Conservation (phyloP, 345 rosid species). For the Hypericum perforatum region DNA sequence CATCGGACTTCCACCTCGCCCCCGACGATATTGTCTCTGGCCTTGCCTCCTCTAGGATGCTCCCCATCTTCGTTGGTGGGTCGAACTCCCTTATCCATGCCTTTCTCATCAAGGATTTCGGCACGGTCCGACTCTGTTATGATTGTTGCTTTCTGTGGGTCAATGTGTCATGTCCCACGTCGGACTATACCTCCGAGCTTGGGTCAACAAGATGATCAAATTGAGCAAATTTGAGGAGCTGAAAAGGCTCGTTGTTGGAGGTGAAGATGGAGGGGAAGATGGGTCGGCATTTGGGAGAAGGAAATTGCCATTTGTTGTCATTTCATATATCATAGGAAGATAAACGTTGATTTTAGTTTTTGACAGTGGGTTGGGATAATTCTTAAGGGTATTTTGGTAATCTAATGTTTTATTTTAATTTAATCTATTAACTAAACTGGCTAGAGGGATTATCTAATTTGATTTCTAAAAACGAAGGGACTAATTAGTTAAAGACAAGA, state of each 20-base stretch:
- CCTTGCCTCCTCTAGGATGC: conserved; percentile 28
- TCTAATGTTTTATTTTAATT: no score
- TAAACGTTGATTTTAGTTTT: no score
- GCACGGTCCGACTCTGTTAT: conserved; percentile 50
- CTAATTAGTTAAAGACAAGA: no score
- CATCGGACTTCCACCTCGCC: conserved; percentile 37
- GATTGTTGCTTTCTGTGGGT: conserved; percentile 81
- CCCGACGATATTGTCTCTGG: conserved; percentile 33
- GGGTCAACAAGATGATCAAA: conserved; percentile 91
- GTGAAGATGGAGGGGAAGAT: conserved; percentile 16
- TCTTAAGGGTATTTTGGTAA: no score
- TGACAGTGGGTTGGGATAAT: no score
- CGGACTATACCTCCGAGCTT: conserved; percentile 43
- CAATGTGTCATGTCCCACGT: conserved; percentile 51
- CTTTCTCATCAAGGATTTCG: conserved; percentile 42
- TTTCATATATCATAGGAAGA: no score
- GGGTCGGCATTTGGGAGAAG: conserved; percentile 60
- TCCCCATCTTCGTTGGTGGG: conserved; percentile 80
- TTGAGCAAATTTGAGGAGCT: conserved; percentile 80
- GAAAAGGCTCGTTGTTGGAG: conserved; percentile 32
- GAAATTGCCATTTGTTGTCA: no score
- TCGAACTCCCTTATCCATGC: conserved; percentile 81
- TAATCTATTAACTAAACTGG: no score
- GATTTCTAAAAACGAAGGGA: no score
- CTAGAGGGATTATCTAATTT: no score